Percentiles rank a stretch among this genome's conserved stretches.
These are phyloP conservation scores for Harringtonia lauricola DNA, from an alignment of 2,329 filamentous ascomycete species.

Conservation along the genomic window DNA sequence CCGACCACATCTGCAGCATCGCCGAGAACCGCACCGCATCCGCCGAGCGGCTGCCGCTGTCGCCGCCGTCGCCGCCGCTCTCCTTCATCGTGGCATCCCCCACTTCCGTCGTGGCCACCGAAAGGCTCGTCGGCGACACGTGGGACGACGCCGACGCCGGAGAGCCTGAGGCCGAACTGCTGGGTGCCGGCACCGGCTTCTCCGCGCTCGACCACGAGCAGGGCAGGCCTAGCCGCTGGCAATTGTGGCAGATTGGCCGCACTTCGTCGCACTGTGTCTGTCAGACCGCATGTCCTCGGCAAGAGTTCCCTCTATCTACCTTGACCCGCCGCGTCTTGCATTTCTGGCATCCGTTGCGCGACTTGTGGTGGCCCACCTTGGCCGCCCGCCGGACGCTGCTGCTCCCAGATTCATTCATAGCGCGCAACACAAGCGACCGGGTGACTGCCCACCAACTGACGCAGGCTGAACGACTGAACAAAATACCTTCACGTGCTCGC, in stretches of 20 bases:
- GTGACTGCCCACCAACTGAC: too few species aligned
- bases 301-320: conserved; percentile 4
- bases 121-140: neutral
- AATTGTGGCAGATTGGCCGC: conserved; percentile 15
- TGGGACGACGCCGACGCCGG: neutral
- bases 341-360: conserved; percentile 18
- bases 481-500: neutral
- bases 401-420: neutral
- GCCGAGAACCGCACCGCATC: neutral
- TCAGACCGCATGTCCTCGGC: neutral
- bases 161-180: neutral
- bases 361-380: conserved; percentile 20
- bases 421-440: too few species aligned
- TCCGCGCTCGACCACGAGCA: conserved; percentile 14
- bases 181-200: neutral
- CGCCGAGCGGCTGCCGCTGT: neutral
- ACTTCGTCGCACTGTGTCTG: conserved; percentile 15
- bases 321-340: conserved; percentile 20
- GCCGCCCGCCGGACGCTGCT: conserved; percentile 3
- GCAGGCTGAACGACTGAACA: too few species aligned
- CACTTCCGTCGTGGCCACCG: too few species aligned
- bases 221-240: conserved; percentile 13
- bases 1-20: conserved; percentile 7
- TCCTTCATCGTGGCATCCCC: too few species aligned
- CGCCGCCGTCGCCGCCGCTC: neutral